Evolutionary conservation across 2,329 filamentous ascomycete genomes (phyloP).

Genomic region (Zelopaecilomyces penicillatus): DNA sequence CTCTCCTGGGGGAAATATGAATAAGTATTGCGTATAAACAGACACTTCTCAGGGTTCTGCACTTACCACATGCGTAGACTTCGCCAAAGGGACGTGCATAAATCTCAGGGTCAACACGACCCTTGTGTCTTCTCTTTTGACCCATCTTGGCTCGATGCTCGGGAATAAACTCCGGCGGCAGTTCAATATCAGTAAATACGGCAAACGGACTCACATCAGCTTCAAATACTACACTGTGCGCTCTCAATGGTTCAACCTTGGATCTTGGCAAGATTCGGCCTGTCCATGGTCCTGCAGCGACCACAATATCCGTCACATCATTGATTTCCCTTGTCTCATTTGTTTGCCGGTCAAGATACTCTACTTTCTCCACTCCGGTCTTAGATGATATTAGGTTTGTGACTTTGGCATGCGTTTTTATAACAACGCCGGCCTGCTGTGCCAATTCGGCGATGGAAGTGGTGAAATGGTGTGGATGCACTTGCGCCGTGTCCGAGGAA

Average conservation of each 20-base stretch:
- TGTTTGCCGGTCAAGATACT: slow-evolving; percentile 44
- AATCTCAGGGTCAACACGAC: slow-evolving; percentile 77
- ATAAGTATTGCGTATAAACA: too few relatives aligned
- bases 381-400: slow-evolving; percentile 53
- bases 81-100: slow-evolving; percentile 85
- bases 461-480: slow-evolving; percentile 88
- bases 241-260: slow-evolving; percentile 50
- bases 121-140: slow-evolving; percentile 45
- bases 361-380: slow-evolving; percentile 52
- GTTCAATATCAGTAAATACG: slow-evolving; percentile 76
- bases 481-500: slow-evolving; percentile 76
- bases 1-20: slow-evolving; percentile 43
- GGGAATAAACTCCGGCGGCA: slow-evolving; percentile 57
- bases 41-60: neutral
- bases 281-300: slow-evolving; percentile 57
- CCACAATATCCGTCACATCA: slow-evolving; percentile 44
- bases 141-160: slow-evolving; percentile 38
- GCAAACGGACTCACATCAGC: slow-evolving; percentile 63
- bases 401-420: slow-evolving; percentile 59
- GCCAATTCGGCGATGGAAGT: slow-evolving; percentile 74
- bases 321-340: slow-evolving; percentile 27
- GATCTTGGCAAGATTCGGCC: slow-evolving; percentile 47
- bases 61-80: slow-evolving; percentile 79
- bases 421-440: slow-evolving; percentile 55
- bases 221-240: slow-evolving; percentile 58